Conservation (phyloP, 805 yeast genomes). For the Candida quercuum region DNA sequence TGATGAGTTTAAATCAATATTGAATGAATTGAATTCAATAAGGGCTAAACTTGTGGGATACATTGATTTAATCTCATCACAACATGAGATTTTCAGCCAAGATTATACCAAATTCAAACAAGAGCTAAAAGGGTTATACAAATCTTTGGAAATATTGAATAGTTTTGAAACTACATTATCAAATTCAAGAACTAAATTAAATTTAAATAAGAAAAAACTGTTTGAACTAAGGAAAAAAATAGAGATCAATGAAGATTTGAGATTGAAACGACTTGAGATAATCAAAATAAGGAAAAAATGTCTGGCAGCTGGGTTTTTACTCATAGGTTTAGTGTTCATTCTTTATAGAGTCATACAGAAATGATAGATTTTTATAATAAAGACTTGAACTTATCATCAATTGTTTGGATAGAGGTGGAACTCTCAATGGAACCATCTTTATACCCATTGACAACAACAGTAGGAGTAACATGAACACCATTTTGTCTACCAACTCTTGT, state of each 20-base stretch:
- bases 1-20: neutral
- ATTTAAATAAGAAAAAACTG: slow-evolving; percentile 9
- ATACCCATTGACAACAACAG: slow-evolving; percentile 68
- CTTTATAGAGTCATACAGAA: too few relatives aligned
- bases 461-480: slow-evolving; percentile 83
- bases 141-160: slow-evolving; percentile 8
- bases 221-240: slow-evolving; percentile 7
- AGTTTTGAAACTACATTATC: slow-evolving; percentile 8
- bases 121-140: slow-evolving; percentile 5
- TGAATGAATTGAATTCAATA: neutral
- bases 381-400: slow-evolving; percentile 21
- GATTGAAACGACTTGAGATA: slow-evolving; percentile 3
- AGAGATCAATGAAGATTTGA: slow-evolving; percentile 8
- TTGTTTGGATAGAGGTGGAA: slow-evolving; percentile 45
- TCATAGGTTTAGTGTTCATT: too few relatives aligned
- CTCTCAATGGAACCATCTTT: slow-evolving; percentile 53
- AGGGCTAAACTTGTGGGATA: neutral
- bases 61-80: neutral
- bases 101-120: neutral
- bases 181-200: slow-evolving; percentile 7
- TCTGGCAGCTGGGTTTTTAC: neutral
- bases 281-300: slow-evolving; percentile 4
- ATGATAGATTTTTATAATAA: slow-evolving; percentile 4
- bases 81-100: neutral
- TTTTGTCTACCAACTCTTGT: slow-evolving; percentile 68